These are phyloP conservation scores for Colletotrichum endophyticum DNA, from an alignment of 2,329 filamentous ascomycete genomes.

Conservation along the genomic window DNA sequence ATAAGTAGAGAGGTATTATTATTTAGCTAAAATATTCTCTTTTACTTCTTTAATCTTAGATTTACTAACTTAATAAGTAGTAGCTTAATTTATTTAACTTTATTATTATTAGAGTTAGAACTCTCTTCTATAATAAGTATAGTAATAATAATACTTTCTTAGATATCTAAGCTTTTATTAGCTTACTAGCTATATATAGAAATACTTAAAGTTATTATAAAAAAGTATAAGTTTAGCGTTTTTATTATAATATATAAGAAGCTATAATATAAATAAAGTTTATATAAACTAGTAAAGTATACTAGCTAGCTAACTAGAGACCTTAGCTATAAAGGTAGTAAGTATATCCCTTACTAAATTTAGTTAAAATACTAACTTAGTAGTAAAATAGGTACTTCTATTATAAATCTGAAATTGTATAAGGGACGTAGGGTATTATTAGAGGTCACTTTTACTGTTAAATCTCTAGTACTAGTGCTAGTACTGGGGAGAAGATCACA, in stretches of 20 bases:
- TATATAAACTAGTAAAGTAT: neutral
- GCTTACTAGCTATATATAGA: too few relatives aligned
- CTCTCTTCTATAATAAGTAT: too few relatives aligned
- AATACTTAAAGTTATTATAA: neutral
- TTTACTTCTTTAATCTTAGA: neutral
- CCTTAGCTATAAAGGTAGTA: neutral
- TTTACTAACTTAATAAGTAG: neutral
- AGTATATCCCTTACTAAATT: neutral
- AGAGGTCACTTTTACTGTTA: too few relatives aligned
- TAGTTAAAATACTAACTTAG: too few relatives aligned
- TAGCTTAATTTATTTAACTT: neutral
- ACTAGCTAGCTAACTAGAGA: neutral
- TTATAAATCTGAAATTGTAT: too few relatives aligned
- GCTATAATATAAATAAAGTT: neutral
- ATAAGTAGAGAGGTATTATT: neutral
- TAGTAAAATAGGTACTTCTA: too few relatives aligned
- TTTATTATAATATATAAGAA: neutral
- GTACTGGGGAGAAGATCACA: too few relatives aligned
- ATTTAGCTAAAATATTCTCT: neutral
- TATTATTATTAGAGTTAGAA: neutral
- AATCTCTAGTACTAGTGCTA: too few relatives aligned
- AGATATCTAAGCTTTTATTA: too few relatives aligned
- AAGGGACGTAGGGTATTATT: too few relatives aligned
- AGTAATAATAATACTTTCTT: too few relatives aligned
- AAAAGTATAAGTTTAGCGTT: neutral